Evolutionary conservation across 83 land plant species (phyloP).

Genomic region (Thuja plicata): DNA sequence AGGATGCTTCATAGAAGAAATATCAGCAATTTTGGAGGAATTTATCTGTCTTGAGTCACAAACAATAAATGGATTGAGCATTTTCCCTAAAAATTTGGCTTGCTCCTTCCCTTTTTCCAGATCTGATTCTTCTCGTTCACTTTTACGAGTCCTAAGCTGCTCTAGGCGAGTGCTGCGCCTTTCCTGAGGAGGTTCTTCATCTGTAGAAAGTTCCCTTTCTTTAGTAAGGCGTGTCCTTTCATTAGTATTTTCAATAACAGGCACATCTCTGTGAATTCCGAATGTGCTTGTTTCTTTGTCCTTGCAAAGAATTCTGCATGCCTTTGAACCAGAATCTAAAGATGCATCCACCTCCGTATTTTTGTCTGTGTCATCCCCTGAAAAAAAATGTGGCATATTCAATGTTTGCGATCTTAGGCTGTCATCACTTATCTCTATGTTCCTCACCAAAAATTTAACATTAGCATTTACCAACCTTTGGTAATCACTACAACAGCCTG

Average conservation of each 20-base stretch:
- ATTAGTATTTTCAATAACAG: constrained; percentile 15
- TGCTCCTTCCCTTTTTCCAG: constrained; percentile 39
- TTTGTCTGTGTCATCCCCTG: neutral
- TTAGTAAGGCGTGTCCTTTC: constrained; percentile 23
- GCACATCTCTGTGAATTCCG: neutral
- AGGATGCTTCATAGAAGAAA: constrained; percentile 15
- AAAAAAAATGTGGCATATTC: neutral
- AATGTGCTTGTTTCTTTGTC: neutral
- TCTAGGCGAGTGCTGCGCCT: constrained; percentile 90
- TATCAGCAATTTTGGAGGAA: constrained; percentile 15
- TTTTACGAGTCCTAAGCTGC: constrained; percentile 82
- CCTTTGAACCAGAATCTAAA: neutral
- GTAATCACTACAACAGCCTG: constrained; percentile 6
- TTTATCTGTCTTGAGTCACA: constrained; percentile 12
- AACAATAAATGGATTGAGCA: constrained; percentile 64
- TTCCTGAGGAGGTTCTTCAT: constrained; percentile 81
- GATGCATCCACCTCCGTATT: neutral
- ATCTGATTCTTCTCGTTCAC: constrained; percentile 60
- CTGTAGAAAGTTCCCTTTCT: constrained; percentile 34
- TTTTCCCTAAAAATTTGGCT: constrained; percentile 43
- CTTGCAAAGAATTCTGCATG: neutral
- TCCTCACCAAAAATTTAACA: constrained; percentile 8
- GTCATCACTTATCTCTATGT: neutral
- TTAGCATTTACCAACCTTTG: constrained; percentile 11
- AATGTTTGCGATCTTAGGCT: neutral